Conservation (phyloP, 495 filamentous ascomycete genomes). For the Penicillium antarcticum region DNA sequence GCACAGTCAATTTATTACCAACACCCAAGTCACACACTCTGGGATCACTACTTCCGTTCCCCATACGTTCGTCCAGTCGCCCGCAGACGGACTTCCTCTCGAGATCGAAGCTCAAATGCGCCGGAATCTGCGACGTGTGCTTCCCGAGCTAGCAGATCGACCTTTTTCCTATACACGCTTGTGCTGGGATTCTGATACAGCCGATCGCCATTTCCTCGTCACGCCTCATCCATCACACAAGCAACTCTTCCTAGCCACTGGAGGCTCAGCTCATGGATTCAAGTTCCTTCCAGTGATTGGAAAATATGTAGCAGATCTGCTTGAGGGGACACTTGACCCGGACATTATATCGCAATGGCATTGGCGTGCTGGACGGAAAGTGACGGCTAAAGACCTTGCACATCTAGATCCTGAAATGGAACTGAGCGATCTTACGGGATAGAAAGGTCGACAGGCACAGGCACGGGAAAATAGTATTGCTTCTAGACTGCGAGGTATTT, state of each 20-base stretch:
- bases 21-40: conserved; percentile 7
- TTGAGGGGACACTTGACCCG: conserved; percentile 22
- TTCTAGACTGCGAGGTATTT: conserved; percentile 3
- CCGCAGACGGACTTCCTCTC: conserved; percentile 10
- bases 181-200: conserved; percentile 32
- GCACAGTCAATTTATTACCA: conserved; percentile 21
- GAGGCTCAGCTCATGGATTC: conserved; percentile 49
- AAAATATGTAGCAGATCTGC: conserved; percentile 51
- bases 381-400: conserved; percentile 16
- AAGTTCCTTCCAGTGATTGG: conserved; percentile 60
- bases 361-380: conserved; percentile 14
- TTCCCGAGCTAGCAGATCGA: conserved; percentile 20
- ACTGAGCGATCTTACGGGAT: conserved; percentile 18
- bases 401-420: conserved; percentile 23
- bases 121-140: conserved; percentile 9
- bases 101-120: conserved; percentile 23
- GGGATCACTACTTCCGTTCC: conserved; percentile 17
- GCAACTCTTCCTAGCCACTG: conserved; percentile 44
- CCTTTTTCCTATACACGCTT: conserved; percentile 20
- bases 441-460: conserved; percentile 14
- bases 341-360: conserved; percentile 12
- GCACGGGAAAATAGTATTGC: conserved; percentile 12
- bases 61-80: conserved; percentile 11
- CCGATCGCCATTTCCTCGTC: conserved; percentile 53
- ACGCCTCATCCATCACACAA: conserved; percentile 37